Percentiles rank a stretch among this genome's conserved stretches.
phyloP scores from a whole-genome alignment of 805 yeast species.

The Hanseniaspora opuntiae region DNA sequence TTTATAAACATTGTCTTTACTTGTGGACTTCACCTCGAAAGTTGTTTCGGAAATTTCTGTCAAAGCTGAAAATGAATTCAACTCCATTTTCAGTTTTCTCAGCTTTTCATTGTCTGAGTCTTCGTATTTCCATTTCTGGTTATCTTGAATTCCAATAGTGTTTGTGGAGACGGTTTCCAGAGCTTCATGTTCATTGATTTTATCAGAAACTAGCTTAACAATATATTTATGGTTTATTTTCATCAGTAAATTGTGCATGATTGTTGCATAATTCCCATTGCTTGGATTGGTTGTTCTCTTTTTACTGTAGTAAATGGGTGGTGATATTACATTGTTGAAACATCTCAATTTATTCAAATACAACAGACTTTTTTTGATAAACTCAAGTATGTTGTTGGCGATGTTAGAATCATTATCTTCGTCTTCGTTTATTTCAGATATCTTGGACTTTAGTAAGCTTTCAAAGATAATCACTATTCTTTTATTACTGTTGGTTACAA shows the following conservation, averaged over 20 bases:
- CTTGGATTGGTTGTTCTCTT: background rate
- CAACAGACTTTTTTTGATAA: background rate
- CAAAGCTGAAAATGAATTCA: background rate
- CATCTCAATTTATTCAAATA: slow-evolving; percentile 1
- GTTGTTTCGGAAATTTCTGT: background rate
- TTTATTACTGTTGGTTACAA: background rate
- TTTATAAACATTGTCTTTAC: background rate
- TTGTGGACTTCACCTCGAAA: background rate
- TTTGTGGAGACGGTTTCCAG: background rate
- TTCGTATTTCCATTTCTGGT: background rate
- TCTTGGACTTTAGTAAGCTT: background rate
- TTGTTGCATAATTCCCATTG: background rate
- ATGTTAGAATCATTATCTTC: background rate
- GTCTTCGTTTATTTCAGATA: background rate
- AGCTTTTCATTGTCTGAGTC: background rate
- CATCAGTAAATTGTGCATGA: background rate
- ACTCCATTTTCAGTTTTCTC: background rate
- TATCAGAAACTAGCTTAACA: background rate
- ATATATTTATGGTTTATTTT: slow-evolving; percentile 3
- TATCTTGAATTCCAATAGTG: background rate
- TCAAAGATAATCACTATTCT: background rate
- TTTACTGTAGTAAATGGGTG: slow-evolving; percentile 4
- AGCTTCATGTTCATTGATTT: background rate
- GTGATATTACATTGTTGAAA: background rate
- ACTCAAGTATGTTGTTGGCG: background rate